A percentile compares a stretch with the other conserved stretches of the same genome.
Evolutionary conservation across 1,139 yeast species (phyloP).

Genomic region (Arxiozyma bovina): DNA sequence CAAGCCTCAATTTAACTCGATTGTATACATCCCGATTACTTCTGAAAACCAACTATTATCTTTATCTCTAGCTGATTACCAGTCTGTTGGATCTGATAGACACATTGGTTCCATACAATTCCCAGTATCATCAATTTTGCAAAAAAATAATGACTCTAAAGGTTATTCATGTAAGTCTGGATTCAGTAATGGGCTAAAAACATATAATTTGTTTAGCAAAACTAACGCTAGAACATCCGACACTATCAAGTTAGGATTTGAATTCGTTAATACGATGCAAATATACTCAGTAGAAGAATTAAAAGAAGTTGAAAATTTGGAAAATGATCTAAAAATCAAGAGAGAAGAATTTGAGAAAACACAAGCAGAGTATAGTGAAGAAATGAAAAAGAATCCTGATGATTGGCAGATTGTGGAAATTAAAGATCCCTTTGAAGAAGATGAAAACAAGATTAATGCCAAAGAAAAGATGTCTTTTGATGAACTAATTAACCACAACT

Average conservation of each 20-base stretch:
- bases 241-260: slow-evolving; percentile 44
- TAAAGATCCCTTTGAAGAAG: slow-evolving; percentile 39
- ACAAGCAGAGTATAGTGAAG: slow-evolving; percentile 37
- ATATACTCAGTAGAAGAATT: slow-evolving; percentile 52
- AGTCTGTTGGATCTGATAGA: slow-evolving; percentile 54
- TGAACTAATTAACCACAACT: slow-evolving; percentile 44
- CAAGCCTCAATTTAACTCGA: slow-evolving; percentile 50
- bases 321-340: slow-evolving; percentile 34
- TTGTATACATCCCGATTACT: slow-evolving; percentile 53
- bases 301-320: slow-evolving; percentile 36
- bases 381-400: slow-evolving; percentile 49
- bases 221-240: slow-evolving; percentile 41
- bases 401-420: slow-evolving; percentile 56
- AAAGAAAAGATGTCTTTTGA: slow-evolving; percentile 43
- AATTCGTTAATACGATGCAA: slow-evolving; percentile 57
- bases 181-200: slow-evolving; percentile 30
- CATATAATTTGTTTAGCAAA: slow-evolving; percentile 40
- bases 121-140: slow-evolving; percentile 42
- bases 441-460: slow-evolving; percentile 32
- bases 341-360: slow-evolving; percentile 36
- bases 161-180: slow-evolving; percentile 33
- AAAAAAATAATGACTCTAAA: slow-evolving; percentile 34
- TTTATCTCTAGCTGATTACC: slow-evolving; percentile 57
- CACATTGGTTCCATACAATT: slow-evolving; percentile 51
- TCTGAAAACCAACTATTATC: slow-evolving; percentile 52